phyloP scores from a whole-genome alignment of 2,329 filamentous ascomycete genomes.

The Phyllosticta capitalensis region DNA sequence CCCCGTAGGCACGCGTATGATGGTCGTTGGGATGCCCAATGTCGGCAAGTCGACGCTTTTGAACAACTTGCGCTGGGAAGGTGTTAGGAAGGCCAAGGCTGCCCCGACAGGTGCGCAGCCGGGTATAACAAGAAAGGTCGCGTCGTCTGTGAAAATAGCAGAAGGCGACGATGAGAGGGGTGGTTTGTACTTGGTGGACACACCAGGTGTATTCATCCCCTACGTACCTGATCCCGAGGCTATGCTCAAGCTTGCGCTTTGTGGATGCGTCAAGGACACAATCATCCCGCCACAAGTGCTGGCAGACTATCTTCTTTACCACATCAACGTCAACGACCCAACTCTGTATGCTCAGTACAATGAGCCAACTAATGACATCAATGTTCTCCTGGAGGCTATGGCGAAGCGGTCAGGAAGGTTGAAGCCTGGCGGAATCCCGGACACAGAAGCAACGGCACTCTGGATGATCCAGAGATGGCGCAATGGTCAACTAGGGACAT shows the following conservation, averaged over 20 bases:
- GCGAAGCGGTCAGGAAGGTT: slow-evolving; percentile 68
- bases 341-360: slow-evolving; percentile 53
- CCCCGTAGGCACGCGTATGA: slow-evolving; percentile 71
- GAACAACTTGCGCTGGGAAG: slow-evolving; percentile 67
- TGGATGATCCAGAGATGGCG: slow-evolving; percentile 80
- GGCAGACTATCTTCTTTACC: slow-evolving; percentile 83
- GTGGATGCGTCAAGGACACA: slow-evolving; percentile 82
- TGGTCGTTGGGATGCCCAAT: slow-evolving; percentile 96
- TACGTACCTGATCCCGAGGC: slow-evolving; percentile 75
- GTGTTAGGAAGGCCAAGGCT: slow-evolving; percentile 59
- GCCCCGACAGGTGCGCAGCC: slow-evolving; percentile 78
- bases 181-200: slow-evolving; percentile 74
- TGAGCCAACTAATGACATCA: slow-evolving; percentile 75
- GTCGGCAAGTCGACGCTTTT: slow-evolving; percentile 93
- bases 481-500: slow-evolving; percentile 62
- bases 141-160: slow-evolving; percentile 71
- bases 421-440: slow-evolving; percentile 59
- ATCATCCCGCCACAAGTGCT: slow-evolving; percentile 68
- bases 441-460: slow-evolving; percentile 63
- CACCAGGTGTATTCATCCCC: slow-evolving; percentile 89
- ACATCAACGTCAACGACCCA: slow-evolving; percentile 62
- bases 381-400: slow-evolving; percentile 59
- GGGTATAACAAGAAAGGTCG: slow-evolving; percentile 79
- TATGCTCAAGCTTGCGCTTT: slow-evolving; percentile 93
- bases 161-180: slow-evolving; percentile 33